Conservation (phyloP, 148 eudicot species). For the Amaranthus hypochondriacus region DNA sequence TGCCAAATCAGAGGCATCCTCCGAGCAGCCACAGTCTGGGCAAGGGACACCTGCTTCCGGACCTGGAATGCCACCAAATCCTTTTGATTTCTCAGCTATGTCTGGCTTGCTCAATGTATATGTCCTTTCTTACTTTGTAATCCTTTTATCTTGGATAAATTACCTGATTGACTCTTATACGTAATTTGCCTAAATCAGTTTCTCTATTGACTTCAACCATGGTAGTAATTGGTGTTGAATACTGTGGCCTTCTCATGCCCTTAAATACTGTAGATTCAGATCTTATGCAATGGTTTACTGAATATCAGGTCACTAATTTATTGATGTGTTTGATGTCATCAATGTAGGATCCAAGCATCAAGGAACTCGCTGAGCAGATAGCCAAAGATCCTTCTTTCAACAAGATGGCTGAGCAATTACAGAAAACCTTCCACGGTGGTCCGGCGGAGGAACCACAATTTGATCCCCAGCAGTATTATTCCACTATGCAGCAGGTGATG, state of each 20-base stretch:
- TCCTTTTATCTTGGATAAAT: background rate
- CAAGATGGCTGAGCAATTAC: slow-evolving; percentile 95
- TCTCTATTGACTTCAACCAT: too few species aligned
- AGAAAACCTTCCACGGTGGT: slow-evolving; percentile 64
- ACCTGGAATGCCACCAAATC: slow-evolving; percentile 55
- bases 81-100: slow-evolving; percentile 96
- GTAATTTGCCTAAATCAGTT: too few species aligned
- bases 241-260: too few species aligned
- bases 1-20: slow-evolving; percentile 40
- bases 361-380: slow-evolving; percentile 93
- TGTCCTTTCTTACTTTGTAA: background rate
- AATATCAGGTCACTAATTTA: background rate
- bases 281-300: background rate
- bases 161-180: too few species aligned
- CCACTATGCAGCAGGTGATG: slow-evolving; percentile 96
- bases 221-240: too few species aligned
- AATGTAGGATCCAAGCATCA: slow-evolving; percentile 86
- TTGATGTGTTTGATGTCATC: slow-evolving; percentile 14
- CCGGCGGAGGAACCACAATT: slow-evolving; percentile 70
- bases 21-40: slow-evolving; percentile 43
- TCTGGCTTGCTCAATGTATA: slow-evolving; percentile 77
- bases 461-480: slow-evolving; percentile 77
- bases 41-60: slow-evolving; percentile 46
- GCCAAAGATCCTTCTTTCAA: slow-evolving; percentile 86
- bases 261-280: too few species aligned